Evolutionary conservation across 73 alveolate species (phyloP).

Genomic region (Paramecium tetraurelia): DNA sequence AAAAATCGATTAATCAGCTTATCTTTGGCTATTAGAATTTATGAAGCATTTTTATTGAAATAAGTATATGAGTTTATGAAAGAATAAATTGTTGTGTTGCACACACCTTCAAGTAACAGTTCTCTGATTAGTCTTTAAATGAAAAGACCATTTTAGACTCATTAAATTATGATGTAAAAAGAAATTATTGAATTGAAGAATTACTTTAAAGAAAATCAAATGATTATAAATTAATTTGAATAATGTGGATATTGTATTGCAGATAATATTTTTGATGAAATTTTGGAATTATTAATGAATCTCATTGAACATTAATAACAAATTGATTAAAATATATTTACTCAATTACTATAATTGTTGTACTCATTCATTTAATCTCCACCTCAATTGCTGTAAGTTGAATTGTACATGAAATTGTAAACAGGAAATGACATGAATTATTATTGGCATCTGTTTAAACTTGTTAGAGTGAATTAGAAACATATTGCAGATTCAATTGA

Average conservation of each 20-base stretch:
- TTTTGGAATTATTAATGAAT: background rate
- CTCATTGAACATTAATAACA: slow-evolving; percentile 3
- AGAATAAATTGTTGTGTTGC: slow-evolving; percentile 38
- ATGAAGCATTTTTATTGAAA: background rate
- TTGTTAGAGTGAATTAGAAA: slow-evolving; percentile 26
- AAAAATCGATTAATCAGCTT: background rate
- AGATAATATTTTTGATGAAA: slow-evolving; percentile 48
- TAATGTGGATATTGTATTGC: slow-evolving; percentile 37
- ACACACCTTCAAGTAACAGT: slow-evolving; percentile 4
- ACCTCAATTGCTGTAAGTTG: background rate
- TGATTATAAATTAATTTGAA: background rate
- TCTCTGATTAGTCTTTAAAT: background rate
- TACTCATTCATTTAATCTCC: background rate
- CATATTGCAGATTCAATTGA: background rate
- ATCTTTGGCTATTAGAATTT: background rate
- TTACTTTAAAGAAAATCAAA: background rate
- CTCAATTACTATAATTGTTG: background rate
- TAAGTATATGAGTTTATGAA: slow-evolving; percentile 27
- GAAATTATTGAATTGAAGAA: background rate
- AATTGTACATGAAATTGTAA: background rate
- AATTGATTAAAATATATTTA: background rate
- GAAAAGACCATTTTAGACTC: background rate
- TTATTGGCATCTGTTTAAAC: slow-evolving; percentile 38
- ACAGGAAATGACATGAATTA: slow-evolving; percentile 53
- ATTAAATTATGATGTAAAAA: background rate